phyloP scores from a whole-genome alignment of 768 basidiomycete genomes.

The Neoboletus brunneissimus region DNA sequence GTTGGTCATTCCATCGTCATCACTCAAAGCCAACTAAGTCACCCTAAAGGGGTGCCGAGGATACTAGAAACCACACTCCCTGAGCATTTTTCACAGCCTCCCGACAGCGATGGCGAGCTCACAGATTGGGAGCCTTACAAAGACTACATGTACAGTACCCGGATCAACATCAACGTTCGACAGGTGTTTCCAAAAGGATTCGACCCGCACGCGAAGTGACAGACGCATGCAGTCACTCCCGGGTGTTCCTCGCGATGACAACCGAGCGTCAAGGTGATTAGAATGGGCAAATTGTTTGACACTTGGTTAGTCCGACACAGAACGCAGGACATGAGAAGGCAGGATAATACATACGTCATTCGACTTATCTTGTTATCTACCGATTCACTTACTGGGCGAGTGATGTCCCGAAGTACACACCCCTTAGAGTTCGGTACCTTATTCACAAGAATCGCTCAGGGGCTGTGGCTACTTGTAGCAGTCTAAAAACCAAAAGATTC shows the following conservation, averaged over 20 bases:
- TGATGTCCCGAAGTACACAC: slow-evolving; percentile 1
- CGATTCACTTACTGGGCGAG: slow-evolving; percentile 11
- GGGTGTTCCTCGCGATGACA: not conserved
- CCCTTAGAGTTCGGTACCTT: not conserved
- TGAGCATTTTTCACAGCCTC: slow-evolving; percentile 40
- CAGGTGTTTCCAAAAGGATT: slow-evolving; percentile 84
- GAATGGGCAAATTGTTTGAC: not conserved
- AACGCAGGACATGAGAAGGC: slow-evolving; percentile 6
- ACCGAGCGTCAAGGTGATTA: not conserved
- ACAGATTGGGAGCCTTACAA: slow-evolving; percentile 60
- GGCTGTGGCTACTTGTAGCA: not conserved
- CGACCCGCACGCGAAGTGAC: slow-evolving; percentile 25
- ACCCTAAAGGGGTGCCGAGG: slow-evolving; percentile 69
- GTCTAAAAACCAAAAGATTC: slow-evolving; percentile 1
- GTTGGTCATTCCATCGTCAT: slow-evolving; percentile 40
- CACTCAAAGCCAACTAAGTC: not conserved
- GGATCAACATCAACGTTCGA: slow-evolving; percentile 91
- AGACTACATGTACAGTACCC: slow-evolving; percentile 60
- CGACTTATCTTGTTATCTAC: slow-evolving; percentile 8
- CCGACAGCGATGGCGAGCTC: slow-evolving; percentile 23
- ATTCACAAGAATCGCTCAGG: not conserved
- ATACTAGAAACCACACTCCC: slow-evolving; percentile 83
- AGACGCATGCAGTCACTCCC: not conserved
- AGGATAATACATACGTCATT: not conserved
- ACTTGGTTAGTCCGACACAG: not conserved